Base-by-base conservation (phyloP, 192 early-diverging fungal species). In the Rhizoclosmatium sp. region DNA sequence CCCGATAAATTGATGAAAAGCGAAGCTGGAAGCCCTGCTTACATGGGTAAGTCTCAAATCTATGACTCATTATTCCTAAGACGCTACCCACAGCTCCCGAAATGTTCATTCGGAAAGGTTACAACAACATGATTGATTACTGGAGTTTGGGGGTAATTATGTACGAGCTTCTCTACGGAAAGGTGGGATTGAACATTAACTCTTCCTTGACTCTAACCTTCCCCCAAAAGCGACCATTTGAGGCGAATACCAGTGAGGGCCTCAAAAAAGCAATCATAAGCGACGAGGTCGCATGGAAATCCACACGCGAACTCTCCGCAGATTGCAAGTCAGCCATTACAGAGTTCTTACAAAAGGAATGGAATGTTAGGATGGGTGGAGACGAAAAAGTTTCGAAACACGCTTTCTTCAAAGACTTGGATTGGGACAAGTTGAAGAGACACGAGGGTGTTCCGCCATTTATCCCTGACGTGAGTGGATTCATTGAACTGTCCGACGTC, bases 11-110 rank as follows among this genome's bases (percentile, higher is more conserved):
- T 90, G 23, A 83, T 97, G 75, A 94, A 90, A 4, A 93, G 94
- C 42, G 91, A 92, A 3, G 95, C 97, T 9, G 97, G 97, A 31
- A 96, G 94, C 5, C 92, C 92, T 65, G 92, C 93, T 39, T 99
- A 99, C 75, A 98, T 99, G 96, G 87, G 87, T 88, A 21, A 5
- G 0, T 10, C 16, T 61, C 21, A 3, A 4, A 10, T 47, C 4
- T 46, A 71, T 42, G 12, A 42, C 12, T 1, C 81, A 3, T 39
- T 0, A 3, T 39, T 69, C 0, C 12, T n/a, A 1, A 21, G 0
- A 40, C 40, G 10, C n/a, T 73, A 3, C 2, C 54, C 19, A n/a
- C 47, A 88, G 87, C 87, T 4, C 87, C 87, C 14, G 87, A 88
- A 79, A 71, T 88, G 61, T 51, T 88, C 16, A 42, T 16, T 14